phyloP scores from a whole-genome alignment of 306 rosid species.

The Adenanthera pavonina region DNA sequence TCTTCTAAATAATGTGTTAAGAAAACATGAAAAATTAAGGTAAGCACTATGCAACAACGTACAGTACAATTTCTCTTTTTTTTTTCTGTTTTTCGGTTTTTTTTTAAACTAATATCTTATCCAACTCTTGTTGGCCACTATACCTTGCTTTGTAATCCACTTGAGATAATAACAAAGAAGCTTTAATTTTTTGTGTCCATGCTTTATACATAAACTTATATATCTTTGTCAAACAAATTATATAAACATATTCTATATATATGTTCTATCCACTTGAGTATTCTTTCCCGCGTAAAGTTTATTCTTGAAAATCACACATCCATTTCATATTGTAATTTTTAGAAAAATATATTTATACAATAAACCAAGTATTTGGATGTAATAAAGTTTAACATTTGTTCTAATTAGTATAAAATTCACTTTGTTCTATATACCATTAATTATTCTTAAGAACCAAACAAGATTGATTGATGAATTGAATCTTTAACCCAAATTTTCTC shows the following conservation, averaged over 20 bases:
- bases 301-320: not conserved
- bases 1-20: too few species aligned
- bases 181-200: not conserved
- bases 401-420: too few species aligned
- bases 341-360: not conserved
- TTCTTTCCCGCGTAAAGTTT: not conserved
- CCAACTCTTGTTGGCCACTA: slow-evolving; percentile 37
- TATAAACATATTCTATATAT: not conserved
- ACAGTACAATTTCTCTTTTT: too few species aligned
- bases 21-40: too few species aligned
- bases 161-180: not conserved
- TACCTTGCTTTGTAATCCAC: slow-evolving; percentile 40
- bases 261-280: too few species aligned
- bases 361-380: not conserved
- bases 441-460: too few species aligned
- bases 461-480: too few species aligned
- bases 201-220: not conserved
- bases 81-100: too few species aligned
- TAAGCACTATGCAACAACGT: not conserved
- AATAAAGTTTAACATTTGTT: too few species aligned
- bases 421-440: too few species aligned
- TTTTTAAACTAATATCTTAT: not conserved
- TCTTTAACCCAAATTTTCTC: too few species aligned
- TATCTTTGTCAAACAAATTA: not conserved
- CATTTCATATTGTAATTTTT: not conserved